Conservation (phyloP, 176 grass and related monocot genomes). For the Oryza glaberrima region DNA sequence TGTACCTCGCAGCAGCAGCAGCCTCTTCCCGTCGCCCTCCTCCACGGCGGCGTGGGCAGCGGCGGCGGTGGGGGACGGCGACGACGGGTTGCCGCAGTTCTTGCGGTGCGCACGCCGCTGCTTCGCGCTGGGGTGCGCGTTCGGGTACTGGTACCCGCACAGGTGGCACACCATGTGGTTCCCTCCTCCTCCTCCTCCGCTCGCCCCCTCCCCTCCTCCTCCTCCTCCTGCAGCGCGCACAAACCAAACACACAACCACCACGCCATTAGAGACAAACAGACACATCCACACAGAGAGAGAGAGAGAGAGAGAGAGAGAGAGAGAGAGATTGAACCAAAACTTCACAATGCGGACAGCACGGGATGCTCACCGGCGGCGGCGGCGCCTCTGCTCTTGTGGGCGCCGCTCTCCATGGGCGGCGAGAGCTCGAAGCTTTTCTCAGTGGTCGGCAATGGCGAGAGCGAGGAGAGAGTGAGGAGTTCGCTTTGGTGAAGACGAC, state of each 20-base stretch:
- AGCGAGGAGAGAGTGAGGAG: neutral
- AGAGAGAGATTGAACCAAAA: neutral
- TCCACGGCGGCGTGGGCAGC: neutral
- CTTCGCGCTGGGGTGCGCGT: conserved; percentile 68
- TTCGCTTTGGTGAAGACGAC: neutral
- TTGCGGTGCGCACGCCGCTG: conserved; percentile 63
- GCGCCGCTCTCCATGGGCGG: conserved; percentile 40
- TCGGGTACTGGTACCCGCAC: conserved; percentile 61
- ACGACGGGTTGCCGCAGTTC: conserved; percentile 50
- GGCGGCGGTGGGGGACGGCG: conserved; percentile 3
- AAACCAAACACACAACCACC: neutral
- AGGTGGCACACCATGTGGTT: conserved; percentile 42
- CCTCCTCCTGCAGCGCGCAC: conserved; percentile 18
- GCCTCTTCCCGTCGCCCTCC: neutral
- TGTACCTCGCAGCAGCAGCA: conserved; percentile 42
- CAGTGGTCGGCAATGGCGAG: conserved; percentile 20
- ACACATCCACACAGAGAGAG: no score
- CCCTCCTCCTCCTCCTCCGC: neutral
- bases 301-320: no score
- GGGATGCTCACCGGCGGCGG: conserved; percentile 30
- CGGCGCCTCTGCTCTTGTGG: conserved; percentile 4
- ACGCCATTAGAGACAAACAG: neutral
- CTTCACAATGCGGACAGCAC: neutral
- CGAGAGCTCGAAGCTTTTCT: neutral
- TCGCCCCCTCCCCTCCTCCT: conserved; percentile 20